A percentile compares a stretch with the other conserved stretches of the same genome.
Evolutionary conservation across 2,329 filamentous ascomycete genomes (phyloP).

Genomic region (Cladophialophora bantiana): DNA sequence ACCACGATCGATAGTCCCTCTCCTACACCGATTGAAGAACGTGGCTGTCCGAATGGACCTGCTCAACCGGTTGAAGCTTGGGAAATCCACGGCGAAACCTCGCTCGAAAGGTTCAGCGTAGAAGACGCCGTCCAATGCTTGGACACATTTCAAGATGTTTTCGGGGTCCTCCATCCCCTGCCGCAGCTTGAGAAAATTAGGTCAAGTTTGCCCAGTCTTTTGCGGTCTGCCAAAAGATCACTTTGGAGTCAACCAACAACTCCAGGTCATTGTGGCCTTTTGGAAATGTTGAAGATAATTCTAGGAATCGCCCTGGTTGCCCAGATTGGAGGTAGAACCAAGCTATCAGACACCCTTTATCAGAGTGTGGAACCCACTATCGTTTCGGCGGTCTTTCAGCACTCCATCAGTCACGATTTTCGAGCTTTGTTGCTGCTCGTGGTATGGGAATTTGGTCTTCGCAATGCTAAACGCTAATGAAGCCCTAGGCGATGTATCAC

Average conservation of each 20-base stretch:
- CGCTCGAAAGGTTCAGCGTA: conserved; percentile 15
- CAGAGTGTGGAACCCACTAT: conserved; percentile 13
- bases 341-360: conserved; percentile 14
- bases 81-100: neutral
- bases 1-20: neutral
- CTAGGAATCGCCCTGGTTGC: conserved; percentile 14
- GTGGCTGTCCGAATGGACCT: neutral
- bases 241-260: conserved; percentile 12
- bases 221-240: conserved; percentile 21
- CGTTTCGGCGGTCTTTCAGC: conserved; percentile 8
- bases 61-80: neutral
- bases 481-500: conserved; percentile 17
- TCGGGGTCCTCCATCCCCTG: conserved; percentile 22
- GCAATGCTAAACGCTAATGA: neutral
- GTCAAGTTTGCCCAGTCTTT: conserved; percentile 8
- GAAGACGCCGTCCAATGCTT: conserved; percentile 15
- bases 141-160: conserved; percentile 20
- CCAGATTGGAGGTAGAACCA: conserved; percentile 9
- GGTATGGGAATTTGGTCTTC: conserved; percentile 1
- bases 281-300: conserved; percentile 24
- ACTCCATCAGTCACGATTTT: conserved; percentile 21
- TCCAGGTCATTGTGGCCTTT: conserved; percentile 20
- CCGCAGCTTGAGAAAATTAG: conserved; percentile 21
- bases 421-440: conserved; percentile 14
- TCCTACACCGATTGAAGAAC: neutral